These are phyloP conservation scores for Tulasnella sp. DNA, from an alignment of 768 basidiomycete species.

Conservation along the genomic window DNA sequence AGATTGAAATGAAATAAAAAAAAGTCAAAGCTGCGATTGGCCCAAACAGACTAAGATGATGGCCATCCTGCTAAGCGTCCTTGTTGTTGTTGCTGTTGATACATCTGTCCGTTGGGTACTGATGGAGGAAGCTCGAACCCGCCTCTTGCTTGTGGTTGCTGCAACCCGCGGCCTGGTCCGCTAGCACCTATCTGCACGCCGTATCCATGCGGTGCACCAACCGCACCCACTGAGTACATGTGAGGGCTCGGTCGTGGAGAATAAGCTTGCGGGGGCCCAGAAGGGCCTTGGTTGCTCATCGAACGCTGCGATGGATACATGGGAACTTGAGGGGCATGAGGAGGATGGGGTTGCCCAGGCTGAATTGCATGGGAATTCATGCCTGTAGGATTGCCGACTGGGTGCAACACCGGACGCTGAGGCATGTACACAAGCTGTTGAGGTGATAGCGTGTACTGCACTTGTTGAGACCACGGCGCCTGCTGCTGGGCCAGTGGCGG, in stretches of 20 bases:
- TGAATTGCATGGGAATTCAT: neutral
- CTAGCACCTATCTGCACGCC: neutral
- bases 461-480: neutral
- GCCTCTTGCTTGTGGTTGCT: neutral
- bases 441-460: neutral
- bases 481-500: conserved; percentile 8
- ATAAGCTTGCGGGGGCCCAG: neutral
- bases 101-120: neutral
- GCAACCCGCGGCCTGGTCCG: neutral
- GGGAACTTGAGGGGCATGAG: neutral
- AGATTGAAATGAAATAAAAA: neutral
- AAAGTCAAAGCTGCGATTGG: neutral
- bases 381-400: neutral
- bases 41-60: neutral
- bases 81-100: neutral
- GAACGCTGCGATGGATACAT: neutral
- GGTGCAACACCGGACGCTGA: neutral
- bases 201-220: neutral
- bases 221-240: neutral
- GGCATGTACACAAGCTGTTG: neutral
- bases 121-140: conserved; percentile 11
- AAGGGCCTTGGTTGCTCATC: neutral
- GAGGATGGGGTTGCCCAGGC: neutral
- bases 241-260: conserved; percentile 1
- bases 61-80: neutral